Conservation (phyloP, 2,329 filamentous ascomycete species). For the Diaporthe australafricana region DNA sequence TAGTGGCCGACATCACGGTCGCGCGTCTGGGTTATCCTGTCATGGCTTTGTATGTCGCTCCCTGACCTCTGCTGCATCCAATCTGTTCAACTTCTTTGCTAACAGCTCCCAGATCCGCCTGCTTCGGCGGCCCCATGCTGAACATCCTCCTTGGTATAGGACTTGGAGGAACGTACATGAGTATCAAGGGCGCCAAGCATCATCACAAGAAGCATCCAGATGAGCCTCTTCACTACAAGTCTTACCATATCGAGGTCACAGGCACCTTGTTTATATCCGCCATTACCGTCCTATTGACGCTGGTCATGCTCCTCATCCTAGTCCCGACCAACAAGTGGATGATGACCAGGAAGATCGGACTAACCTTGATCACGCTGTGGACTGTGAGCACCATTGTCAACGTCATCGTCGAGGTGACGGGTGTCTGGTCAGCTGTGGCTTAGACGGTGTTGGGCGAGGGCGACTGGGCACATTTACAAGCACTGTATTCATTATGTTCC, state of each 20-base stretch:
- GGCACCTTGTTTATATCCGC: slow-evolving; percentile 88
- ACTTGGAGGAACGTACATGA: slow-evolving; percentile 91
- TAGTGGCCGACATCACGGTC: slow-evolving; percentile 95
- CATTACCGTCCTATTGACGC: slow-evolving; percentile 83
- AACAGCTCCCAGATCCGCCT: slow-evolving; percentile 73
- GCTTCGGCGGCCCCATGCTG: slow-evolving; percentile 98
- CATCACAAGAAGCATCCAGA: slow-evolving; percentile 76
- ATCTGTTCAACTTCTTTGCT: slow-evolving; percentile 36
- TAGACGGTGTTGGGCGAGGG: neutral
- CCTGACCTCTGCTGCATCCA: neutral
- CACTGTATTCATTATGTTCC: neutral
- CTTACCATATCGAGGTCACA: slow-evolving; percentile 86
- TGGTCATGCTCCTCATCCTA: slow-evolving; percentile 80
- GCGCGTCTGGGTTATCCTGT: slow-evolving; percentile 94
- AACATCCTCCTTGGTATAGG: slow-evolving; percentile 97
- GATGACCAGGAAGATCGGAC: slow-evolving; percentile 85
- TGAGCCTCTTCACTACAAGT: slow-evolving; percentile 72
- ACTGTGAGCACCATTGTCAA: slow-evolving; percentile 82
- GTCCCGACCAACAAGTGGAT: slow-evolving; percentile 90
- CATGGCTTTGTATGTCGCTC: slow-evolving; percentile 80
- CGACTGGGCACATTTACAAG: neutral
- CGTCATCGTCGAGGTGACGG: slow-evolving; percentile 80
- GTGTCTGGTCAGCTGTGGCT: slow-evolving; percentile 56
- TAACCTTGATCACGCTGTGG: slow-evolving; percentile 85
- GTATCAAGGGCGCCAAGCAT: slow-evolving; percentile 75